Conservation (phyloP, 805 yeast genomes). For the Candida hungchunana region DNA sequence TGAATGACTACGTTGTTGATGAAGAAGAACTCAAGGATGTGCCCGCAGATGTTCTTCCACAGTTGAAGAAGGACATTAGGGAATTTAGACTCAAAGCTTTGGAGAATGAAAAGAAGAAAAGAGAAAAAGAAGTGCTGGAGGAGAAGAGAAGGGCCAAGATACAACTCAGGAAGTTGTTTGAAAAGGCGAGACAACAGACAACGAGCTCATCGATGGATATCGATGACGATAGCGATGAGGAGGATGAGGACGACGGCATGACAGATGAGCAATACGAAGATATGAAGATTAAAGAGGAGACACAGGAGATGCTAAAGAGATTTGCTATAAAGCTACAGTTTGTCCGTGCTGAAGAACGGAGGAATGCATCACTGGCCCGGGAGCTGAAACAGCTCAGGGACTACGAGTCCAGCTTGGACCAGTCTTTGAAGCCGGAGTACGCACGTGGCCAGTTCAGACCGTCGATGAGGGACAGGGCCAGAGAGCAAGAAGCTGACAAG, state of each 20-base stretch:
- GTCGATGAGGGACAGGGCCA: constrained; percentile 18
- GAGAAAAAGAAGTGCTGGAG: constrained; percentile 42
- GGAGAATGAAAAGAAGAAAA: constrained; percentile 45
- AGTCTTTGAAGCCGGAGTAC: constrained; percentile 22
- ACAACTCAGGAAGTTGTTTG: constrained; percentile 42
- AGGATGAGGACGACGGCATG: constrained; percentile 24
- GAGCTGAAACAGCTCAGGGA: constrained; percentile 23
- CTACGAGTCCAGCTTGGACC: constrained; percentile 38
- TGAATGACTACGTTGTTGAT: constrained; percentile 46
- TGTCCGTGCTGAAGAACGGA: constrained; percentile 12
- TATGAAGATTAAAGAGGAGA: constrained; percentile 24
- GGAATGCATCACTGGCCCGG: constrained; percentile 19
- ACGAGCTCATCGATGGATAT: constrained; percentile 18
- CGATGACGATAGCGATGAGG: constrained; percentile 22
- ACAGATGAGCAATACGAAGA: constrained; percentile 33
- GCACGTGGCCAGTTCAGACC: constrained; percentile 17
- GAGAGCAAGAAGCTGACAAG: constrained; percentile 42
- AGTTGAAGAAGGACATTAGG: constrained; percentile 48
- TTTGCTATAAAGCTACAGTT: constrained; percentile 19
- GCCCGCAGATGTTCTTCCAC: constrained; percentile 48
- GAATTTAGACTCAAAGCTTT: constrained; percentile 54
- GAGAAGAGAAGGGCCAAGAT: constrained; percentile 48
- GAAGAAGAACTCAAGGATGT: constrained; percentile 53
- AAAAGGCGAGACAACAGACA: constrained; percentile 32
- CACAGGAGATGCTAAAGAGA: constrained; percentile 17